phyloP scores from a whole-genome alignment of 75 land plant genomes.

The Sequoia sempervirens region DNA sequence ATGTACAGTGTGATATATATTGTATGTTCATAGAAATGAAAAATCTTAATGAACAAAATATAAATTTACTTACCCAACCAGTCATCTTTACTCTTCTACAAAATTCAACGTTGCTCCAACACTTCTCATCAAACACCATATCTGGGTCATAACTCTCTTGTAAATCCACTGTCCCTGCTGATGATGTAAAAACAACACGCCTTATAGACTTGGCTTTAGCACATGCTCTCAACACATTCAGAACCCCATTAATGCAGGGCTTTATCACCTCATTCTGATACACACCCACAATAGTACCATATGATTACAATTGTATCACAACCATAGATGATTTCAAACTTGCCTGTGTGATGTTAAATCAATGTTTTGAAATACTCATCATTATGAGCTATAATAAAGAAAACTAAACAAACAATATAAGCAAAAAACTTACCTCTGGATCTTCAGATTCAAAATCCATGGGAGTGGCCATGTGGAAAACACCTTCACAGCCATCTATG shows the following conservation, averaged over 20 bases:
- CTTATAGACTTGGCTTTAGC: slow-evolving; percentile 31
- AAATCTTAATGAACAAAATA: no score
- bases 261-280: slow-evolving; percentile 65
- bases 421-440: slow-evolving; percentile 48
- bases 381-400: background rate
- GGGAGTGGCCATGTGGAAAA: slow-evolving; percentile 82
- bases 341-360: no score
- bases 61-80: slow-evolving; percentile 14
- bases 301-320: slow-evolving; percentile 16
- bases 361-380: background rate
- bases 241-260: slow-evolving; percentile 62
- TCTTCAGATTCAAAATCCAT: slow-evolving; percentile 55
- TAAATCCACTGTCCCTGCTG: slow-evolving; percentile 35
- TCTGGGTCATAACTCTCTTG: slow-evolving; percentile 13
- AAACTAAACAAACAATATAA: background rate
- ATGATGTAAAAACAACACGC: slow-evolving; percentile 40
- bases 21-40: no score
- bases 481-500: slow-evolving; percentile 56
- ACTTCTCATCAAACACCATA: slow-evolving; percentile 24
- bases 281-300: slow-evolving; percentile 21
- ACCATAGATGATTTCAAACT: background rate
- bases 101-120: slow-evolving; percentile 37
- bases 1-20: no score
- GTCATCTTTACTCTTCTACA: slow-evolving; percentile 21
- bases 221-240: slow-evolving; percentile 52